Conservation (phyloP, 2,329 filamentous ascomycete genomes). For the Colletotrichum cereale region DNA sequence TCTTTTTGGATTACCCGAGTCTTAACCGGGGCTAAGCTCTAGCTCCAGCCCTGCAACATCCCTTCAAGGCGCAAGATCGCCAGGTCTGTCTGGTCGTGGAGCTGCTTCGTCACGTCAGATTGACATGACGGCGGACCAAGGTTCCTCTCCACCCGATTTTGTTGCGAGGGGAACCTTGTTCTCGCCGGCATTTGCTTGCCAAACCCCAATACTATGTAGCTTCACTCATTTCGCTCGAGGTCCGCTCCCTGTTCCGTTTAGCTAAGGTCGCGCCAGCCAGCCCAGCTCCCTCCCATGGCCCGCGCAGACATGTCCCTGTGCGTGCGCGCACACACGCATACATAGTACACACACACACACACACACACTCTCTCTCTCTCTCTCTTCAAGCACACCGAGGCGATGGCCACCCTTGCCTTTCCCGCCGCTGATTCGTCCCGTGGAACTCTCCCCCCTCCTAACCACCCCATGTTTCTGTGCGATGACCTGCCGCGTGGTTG, state of each 20-base stretch:
- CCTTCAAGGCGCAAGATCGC: conserved; percentile 22
- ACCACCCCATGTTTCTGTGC: conserved; percentile 38
- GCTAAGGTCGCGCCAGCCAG: not conserved
- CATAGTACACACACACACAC: conserved; percentile 6
- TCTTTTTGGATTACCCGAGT: conserved; percentile 27
- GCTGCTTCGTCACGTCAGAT: conserved; percentile 37
- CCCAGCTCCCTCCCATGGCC: not conserved
- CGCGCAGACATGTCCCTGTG: not conserved
- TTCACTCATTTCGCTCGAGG: conserved; percentile 23
- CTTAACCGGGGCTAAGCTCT: conserved; percentile 32
- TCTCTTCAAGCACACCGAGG: not conserved
- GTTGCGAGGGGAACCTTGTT: conserved; percentile 34
- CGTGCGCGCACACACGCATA: conserved; percentile 1
- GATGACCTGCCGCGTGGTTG: conserved; percentile 37
- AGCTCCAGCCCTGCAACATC: conserved; percentile 26
- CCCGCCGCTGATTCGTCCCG: conserved; percentile 36
- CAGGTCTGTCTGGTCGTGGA: conserved; percentile 21
- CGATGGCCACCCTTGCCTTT: conserved; percentile 33
- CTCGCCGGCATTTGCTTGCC: conserved; percentile 4
- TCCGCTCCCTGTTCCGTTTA: conserved; percentile 21
- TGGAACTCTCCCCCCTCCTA: conserved; percentile 19
- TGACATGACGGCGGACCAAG: conserved; percentile 27
- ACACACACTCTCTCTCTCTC: not conserved
- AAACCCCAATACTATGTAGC: conserved; percentile 22
- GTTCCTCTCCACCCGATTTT: conserved; percentile 28